Base-by-base conservation (phyloP, 768 basidiomycete genomes). In the Pulveroboletus sp. region DNA sequence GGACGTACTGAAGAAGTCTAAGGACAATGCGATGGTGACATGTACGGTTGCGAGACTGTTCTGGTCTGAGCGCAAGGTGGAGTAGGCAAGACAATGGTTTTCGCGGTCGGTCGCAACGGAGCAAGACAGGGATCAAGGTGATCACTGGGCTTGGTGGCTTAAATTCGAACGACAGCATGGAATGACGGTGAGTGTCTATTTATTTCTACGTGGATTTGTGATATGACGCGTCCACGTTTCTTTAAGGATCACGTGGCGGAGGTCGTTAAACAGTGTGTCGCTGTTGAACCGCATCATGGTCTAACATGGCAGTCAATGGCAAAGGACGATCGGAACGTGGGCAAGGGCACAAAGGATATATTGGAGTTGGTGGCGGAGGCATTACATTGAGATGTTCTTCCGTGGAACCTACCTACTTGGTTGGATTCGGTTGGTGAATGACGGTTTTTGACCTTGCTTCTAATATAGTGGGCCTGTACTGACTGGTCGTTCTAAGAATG, bases 61-160 rank as follows among this genome's bases (percentile, higher is more conserved):
- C 67, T 98, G 95, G 94, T 77, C 80, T 2, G 95, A 97, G 63
- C 78, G 95, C 51, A 95, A 94, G 74, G 81, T 97, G 53, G 93
- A n/a, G n/a, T n/a, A 95, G 71, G 93, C 96, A 9, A 72, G 95
- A 39, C 81, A 89, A 49, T 97, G 94, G 96, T 96, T 99, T 68
- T 82, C 78, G 49, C 76, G 93, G 42, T 85, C 93, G 4, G 83
- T 89, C 15, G 81, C 74, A 24, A 79, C 81, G 48, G 67, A 63
- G 41, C 62, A 67, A 33, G 67, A 68, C 57, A 70, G 73, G 21
- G 91, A 93, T 67, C 67, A 83, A 24, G 93, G 94, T 2, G 95
- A 97, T 67, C 77, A 83, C 6, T 98, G 94, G 93, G 96, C 79
- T 2, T 97, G 94, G 93, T 97, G 94, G 93, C 73, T 90, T 60